phyloP scores from a whole-genome alignment of 306 rosid species.

The Purshia tridentata region DNA sequence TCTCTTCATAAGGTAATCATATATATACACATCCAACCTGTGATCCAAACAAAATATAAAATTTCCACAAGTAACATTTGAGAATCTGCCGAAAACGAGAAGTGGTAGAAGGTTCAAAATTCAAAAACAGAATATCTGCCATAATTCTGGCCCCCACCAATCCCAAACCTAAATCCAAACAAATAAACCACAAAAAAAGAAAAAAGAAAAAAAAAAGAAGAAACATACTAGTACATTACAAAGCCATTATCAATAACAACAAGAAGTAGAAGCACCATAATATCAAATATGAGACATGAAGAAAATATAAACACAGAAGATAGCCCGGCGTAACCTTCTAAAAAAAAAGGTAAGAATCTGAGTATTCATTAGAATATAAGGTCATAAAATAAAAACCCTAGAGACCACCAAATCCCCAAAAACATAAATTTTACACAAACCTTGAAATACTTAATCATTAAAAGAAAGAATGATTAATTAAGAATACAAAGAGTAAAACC shows the following conservation, averaged over 20 bases:
- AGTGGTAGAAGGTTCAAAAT: background rate
- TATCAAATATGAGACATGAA: background rate
- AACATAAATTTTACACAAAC: slow-evolving; percentile 6
- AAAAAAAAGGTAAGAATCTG: slow-evolving; percentile 10
- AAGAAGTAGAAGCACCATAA: background rate
- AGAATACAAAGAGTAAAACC: background rate
- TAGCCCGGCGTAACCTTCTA: background rate
- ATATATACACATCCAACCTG: slow-evolving; percentile 77
- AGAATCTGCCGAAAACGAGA: background rate
- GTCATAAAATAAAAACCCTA: background rate
- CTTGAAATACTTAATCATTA: background rate
- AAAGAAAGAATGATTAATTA: background rate
- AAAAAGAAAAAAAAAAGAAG: background rate
- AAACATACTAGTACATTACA: background rate
- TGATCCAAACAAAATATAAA: slow-evolving; percentile 15
- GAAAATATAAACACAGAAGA: background rate
- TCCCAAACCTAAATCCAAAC: background rate
- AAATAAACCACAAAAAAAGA: background rate
- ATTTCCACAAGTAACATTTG: background rate
- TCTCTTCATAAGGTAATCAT: slow-evolving; percentile 65
- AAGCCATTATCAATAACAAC: background rate
- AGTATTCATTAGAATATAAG: background rate
- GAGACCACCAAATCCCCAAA: background rate
- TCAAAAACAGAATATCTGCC: slow-evolving; percentile 1
- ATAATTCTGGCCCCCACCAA: slow-evolving; percentile 2